Evolutionary conservation across 768 basidiomycete species (phyloP), one percentile per base, ranked within the genome.

Genomic region (Dendrothele bispora): DNA sequence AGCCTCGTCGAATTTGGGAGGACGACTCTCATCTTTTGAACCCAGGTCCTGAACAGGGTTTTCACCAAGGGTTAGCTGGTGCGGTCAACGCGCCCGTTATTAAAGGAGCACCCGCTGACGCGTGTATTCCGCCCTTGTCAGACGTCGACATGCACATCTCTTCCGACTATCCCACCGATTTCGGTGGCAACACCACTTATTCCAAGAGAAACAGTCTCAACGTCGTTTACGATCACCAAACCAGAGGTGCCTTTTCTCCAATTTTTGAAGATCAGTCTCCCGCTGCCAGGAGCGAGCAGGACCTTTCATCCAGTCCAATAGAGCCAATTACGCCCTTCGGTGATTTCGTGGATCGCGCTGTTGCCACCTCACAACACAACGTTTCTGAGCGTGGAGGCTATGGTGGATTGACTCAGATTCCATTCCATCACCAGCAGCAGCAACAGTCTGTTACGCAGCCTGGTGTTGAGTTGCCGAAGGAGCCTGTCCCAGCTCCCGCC

Each of bases 41-140:
- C 47, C 61, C 56, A 46, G 54, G 46, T 56, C 53, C 57, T 49
- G 64, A 62, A 55, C 79, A 74, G 83, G 76, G 70, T 86, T 87
- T 87, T 88, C 61, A 65, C 50, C 67, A 65, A 68, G 86, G 86
- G 86, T 88, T 88, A 80, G 74, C 78, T 66, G 72, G 67, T 71
- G 83, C 86, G 84, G 82, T 64, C 64, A 80, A 86, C 87, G 84
- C 84, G 72, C 64, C 77, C 61, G 84, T 81, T 72, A 88, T 86
- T 86, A 88, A 89, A 87, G 87, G 87, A 82, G 62, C 77, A 68
- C 84, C 71, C 83, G 85, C 84, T 79, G 76, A 88, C 79, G 83
- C 84, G 82, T 83, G 84, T 74, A 77, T 83, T 83, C 85, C 86
- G 85, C 88, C 88, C 87, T 68, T 67, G 64, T 65, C 61, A 25